Evolutionary conservation across 2,329 filamentous ascomycete genomes (phyloP).

Genomic region (Botrytis byssoidea): DNA sequence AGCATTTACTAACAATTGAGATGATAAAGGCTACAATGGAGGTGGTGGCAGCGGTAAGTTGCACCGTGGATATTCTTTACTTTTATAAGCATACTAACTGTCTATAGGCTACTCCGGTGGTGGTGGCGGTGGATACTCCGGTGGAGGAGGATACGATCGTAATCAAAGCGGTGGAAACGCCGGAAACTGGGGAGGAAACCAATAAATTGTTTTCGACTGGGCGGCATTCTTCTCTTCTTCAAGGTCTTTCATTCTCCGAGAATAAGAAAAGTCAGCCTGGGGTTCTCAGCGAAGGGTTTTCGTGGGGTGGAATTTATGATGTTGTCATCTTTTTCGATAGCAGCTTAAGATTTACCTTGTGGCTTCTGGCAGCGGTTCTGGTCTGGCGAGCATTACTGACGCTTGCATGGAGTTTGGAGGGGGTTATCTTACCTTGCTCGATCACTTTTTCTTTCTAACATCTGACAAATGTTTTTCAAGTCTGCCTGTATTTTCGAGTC

Average conservation of each 20-base stretch:
- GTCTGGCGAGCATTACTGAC: conserved; percentile 34
- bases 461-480: conserved; percentile 29
- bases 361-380: conserved; percentile 38
- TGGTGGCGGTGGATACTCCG: conserved; percentile 11
- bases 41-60: conserved; percentile 22
- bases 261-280: conserved; percentile 39
- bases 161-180: conserved; percentile 17
- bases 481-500: conserved; percentile 31
- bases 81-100: not conserved
- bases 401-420: conserved; percentile 40
- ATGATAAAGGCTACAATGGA: conserved; percentile 21
- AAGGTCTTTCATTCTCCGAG: conserved; percentile 8
- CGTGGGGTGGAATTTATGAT: conserved; percentile 35
- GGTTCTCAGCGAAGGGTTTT: conserved; percentile 38
- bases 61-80: not conserved
- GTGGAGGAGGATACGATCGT: conserved; percentile 13
- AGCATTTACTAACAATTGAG: conserved; percentile 17
- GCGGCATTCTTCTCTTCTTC: conserved; percentile 7
- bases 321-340: conserved; percentile 32
- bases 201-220: conserved; percentile 15
- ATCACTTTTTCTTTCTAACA: conserved; percentile 32
- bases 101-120: conserved; percentile 14
- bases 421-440: conserved; percentile 33
- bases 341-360: conserved; percentile 33
- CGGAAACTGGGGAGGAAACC: conserved; percentile 15